phyloP scores from a whole-genome alignment of 2,329 filamentous ascomycete species.

The Ophiosphaerella narmari region DNA sequence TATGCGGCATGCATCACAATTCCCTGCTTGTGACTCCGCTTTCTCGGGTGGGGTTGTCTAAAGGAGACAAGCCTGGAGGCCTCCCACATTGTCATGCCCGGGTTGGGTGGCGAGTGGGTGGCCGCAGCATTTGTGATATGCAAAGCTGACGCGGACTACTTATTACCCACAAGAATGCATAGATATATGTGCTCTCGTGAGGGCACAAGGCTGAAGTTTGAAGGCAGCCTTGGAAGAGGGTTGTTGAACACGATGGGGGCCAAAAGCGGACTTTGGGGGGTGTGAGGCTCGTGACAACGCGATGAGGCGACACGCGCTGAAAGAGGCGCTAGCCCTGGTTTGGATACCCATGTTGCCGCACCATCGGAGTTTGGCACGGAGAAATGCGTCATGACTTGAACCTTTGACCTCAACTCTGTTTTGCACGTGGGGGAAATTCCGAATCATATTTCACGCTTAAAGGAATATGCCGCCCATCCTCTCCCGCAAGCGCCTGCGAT shows the following conservation, averaged over 20 bases:
- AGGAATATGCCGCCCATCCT: constrained; percentile 68
- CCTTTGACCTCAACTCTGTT: background rate
- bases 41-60: background rate
- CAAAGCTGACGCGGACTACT: too few species aligned
- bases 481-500: constrained; percentile 66
- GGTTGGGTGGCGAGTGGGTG: background rate
- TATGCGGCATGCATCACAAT: background rate
- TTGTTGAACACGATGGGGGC: background rate
- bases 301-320: constrained; percentile 16
- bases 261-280: too few species aligned
- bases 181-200: too few species aligned
- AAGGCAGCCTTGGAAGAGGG: background rate
- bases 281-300: constrained; percentile 16
- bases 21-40: background rate
- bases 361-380: constrained; percentile 19
- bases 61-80: background rate
- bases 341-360: constrained; percentile 21
- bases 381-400: constrained; percentile 31
- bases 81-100: background rate
- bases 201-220: background rate
- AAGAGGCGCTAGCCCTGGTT: constrained; percentile 15
- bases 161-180: too few species aligned
- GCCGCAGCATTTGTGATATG: background rate
- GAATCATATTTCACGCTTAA: background rate
- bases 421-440: too few species aligned